A percentile compares a stretch with the other conserved stretches of the same genome.
Conservation (phyloP, 495 filamentous ascomycete species). For the Aspergillus asperescens region DNA sequence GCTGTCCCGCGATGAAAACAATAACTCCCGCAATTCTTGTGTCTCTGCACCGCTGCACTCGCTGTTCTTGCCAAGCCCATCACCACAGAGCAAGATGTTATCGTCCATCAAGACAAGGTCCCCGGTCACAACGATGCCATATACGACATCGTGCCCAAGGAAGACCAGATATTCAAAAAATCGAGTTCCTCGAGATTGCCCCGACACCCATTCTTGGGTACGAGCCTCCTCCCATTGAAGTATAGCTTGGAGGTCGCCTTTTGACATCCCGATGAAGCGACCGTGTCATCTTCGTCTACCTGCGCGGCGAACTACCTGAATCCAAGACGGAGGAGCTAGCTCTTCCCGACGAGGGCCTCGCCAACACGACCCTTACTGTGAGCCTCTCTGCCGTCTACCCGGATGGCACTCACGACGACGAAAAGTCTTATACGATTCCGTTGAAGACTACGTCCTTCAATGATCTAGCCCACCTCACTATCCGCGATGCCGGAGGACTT, state of each 20-base stretch:
- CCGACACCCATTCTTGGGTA: slow-evolving; percentile 15
- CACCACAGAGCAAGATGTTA: slow-evolving; percentile 8
- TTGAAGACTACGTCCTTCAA: slow-evolving; percentile 6
- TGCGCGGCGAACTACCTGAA: slow-evolving; percentile 10
- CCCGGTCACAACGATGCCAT: slow-evolving; percentile 16
- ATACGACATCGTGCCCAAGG: slow-evolving; percentile 11
- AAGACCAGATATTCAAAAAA: background rate
- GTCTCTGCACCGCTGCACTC: slow-evolving; percentile 4
- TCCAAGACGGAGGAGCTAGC: slow-evolving; percentile 14
- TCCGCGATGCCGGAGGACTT: background rate
- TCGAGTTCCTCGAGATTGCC: slow-evolving; percentile 17
- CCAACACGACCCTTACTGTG: slow-evolving; percentile 13
- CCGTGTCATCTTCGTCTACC: slow-evolving; percentile 15
- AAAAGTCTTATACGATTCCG: slow-evolving; percentile 1
- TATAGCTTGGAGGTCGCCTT: background rate
- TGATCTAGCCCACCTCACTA: background rate
- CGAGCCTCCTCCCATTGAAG: slow-evolving; percentile 4
- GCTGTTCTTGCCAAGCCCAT: slow-evolving; percentile 2
- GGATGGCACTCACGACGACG: slow-evolving; percentile 11
- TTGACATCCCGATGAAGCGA: slow-evolving; percentile 10
- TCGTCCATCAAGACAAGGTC: slow-evolving; percentile 11
- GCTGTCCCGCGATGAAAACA: slow-evolving; percentile 1
- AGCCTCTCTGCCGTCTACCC: slow-evolving; percentile 37
- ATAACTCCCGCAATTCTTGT: slow-evolving; percentile 9
- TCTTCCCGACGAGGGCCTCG: slow-evolving; percentile 10